phyloP scores from a whole-genome alignment of 164 flowering plant species.

The Dillenia turbinata region DNA sequence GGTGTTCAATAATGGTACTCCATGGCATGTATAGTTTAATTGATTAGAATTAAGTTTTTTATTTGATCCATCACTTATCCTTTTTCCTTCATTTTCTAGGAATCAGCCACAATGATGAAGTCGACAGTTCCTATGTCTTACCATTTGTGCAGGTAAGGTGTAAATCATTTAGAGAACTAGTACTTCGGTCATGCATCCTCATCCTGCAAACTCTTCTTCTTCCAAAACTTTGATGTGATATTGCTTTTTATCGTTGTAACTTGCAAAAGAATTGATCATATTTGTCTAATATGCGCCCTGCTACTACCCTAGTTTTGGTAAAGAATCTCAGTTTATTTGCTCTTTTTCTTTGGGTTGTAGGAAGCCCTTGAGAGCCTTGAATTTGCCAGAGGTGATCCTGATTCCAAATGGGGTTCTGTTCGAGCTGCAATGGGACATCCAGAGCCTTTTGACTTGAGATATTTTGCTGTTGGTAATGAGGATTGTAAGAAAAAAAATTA shows the following conservation, averaged over 20 bases:
- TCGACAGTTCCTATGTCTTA: constrained; percentile 46
- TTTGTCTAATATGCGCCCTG: too few species aligned
- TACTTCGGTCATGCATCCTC: too few species aligned
- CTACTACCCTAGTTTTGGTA: too few species aligned
- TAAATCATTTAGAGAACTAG: too few species aligned
- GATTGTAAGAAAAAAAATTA: constrained; percentile 72
- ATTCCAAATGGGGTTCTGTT: constrained; percentile 84
- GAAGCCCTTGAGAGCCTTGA: constrained; percentile 84
- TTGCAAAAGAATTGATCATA: too few species aligned
- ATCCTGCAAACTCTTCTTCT: too few species aligned
- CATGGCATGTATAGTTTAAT: background rate
- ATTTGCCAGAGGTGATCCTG: constrained; percentile 77
- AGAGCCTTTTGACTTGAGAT: constrained; percentile 78
- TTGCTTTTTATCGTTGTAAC: too few species aligned
- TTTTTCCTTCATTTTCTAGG: constrained; percentile 32
- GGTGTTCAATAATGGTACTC: constrained; percentile 93
- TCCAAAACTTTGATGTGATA: too few species aligned
- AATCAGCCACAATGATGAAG: constrained; percentile 77
- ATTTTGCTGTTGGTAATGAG: constrained; percentile 89
- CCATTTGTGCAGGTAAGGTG: constrained; percentile 76
- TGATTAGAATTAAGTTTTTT: background rate
- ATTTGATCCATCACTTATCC: background rate
- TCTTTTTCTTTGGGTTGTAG: constrained; percentile 32
- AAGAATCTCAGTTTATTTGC: too few species aligned
- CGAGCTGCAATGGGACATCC: constrained; percentile 94